Evolutionary conservation across 2,329 filamentous ascomycete species (phyloP), one percentile per base, ranked within the genome.

Genomic region (Cordyceps pruinosa): DNA sequence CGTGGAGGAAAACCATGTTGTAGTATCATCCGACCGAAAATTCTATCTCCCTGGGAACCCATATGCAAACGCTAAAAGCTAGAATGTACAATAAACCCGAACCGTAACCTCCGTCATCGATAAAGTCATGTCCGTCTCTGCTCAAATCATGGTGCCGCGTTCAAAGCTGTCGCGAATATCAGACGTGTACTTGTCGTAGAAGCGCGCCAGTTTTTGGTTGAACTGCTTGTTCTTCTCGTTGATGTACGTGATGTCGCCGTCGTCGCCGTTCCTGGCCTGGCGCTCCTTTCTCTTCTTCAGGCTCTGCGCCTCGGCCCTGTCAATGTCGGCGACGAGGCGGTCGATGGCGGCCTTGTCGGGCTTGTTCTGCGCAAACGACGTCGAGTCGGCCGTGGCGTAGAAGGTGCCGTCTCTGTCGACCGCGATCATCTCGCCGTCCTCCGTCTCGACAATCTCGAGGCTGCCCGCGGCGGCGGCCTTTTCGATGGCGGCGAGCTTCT

Each of bases 211-310:
- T 77, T 99, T 97, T 77, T 96, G 86, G 84, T 99, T 99, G 78
- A 99, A 99, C 80, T 97, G 91, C 80, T 97, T 97, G 80, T 99
- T 99, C 87, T 99, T 97, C 75, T 97, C 91, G 75, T 99, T 99
- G 82, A 99, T 99, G 74, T 96, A 97, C 8, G 93, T 97, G 66
- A 97, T 89, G 72, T 99, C 94, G 28, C 85, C 87, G 48, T 92
- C 89, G 61, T 96, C 91, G 58, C 92, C 90, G 61, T 86, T 87
- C 69, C 86, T 83, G 13, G 84, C 83, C 70, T 88, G 85, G 54
- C 91, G 81, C 63, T 95, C 90, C 70, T 83, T 86, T 66, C 91
- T 81, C 77, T 95, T 95, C 81, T 92, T 95, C 67, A 96, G 69
- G 52, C 91, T 80, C 53, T 85, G 81, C 65, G 95, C 91, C 73